Evolutionary conservation across 2,329 filamentous ascomycete genomes (phyloP).

Genomic region (Zarea fungicola): DNA sequence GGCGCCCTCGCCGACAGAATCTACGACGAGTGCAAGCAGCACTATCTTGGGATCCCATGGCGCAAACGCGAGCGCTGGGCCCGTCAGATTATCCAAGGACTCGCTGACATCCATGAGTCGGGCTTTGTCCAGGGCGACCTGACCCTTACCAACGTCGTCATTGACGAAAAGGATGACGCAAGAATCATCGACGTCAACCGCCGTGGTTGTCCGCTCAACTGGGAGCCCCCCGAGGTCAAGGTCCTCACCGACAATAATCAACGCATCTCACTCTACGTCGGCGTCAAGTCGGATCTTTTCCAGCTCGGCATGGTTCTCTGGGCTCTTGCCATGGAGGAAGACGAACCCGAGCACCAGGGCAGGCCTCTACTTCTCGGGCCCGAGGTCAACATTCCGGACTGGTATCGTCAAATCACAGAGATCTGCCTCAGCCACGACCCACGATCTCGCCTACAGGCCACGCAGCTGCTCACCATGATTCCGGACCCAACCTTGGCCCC

Average conservation of each 20-base stretch:
- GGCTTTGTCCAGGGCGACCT: constrained; percentile 98
- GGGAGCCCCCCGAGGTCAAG: constrained; percentile 92
- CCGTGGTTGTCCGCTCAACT: constrained; percentile 92
- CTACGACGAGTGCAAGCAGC: constrained; percentile 66
- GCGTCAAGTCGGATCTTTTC: constrained; percentile 93
- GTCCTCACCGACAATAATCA: constrained; percentile 82
- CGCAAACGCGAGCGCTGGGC: constrained; percentile 78
- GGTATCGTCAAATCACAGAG: constrained; percentile 71
- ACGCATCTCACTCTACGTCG: constrained; percentile 93
- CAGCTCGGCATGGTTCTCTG: constrained; percentile 97
- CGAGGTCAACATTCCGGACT: constrained; percentile 64
- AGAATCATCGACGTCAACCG: constrained; percentile 99
- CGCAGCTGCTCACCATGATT: constrained; percentile 64
- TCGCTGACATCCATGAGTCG: constrained; percentile 89
- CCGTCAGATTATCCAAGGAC: constrained; percentile 79
- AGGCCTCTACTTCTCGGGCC: constrained; percentile 61
- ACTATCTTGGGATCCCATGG: constrained; percentile 58
- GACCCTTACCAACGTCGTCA: constrained; percentile 93
- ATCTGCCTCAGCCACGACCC: constrained; percentile 74
- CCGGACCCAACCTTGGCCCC: not conserved
- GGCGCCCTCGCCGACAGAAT: constrained; percentile 88
- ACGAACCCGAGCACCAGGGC: constrained; percentile 78
- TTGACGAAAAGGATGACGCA: constrained; percentile 76
- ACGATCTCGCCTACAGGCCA: constrained; percentile 66
- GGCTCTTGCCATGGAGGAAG: constrained; percentile 80